Percentiles rank a stretch among this genome's conserved stretches.
Evolutionary conservation across 768 basidiomycete genomes (phyloP).

Genomic region (Rossbeevera mucosa): DNA sequence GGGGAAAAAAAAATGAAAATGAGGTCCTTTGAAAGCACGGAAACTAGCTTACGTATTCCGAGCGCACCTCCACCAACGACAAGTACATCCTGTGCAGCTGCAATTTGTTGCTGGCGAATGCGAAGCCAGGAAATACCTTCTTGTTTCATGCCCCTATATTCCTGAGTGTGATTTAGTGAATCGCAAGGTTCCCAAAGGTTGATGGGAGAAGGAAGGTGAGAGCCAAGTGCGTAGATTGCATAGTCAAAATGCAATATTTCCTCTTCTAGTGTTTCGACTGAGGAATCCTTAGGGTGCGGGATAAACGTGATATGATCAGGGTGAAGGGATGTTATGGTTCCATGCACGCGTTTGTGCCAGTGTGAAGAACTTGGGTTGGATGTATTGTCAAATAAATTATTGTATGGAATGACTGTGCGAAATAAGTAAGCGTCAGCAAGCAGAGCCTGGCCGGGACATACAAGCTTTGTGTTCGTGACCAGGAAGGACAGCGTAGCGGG

Average conservation of each 20-base stretch:
- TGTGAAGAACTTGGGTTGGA: conserved; percentile 3
- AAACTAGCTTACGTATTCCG: conserved; percentile 53
- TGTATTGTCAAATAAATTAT: conserved; percentile 39
- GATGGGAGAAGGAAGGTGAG: conserved; percentile 50
- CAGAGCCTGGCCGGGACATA: conserved; percentile 21
- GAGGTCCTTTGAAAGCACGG: not conserved
- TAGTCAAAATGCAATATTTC: conserved; percentile 48
- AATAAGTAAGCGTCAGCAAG: not conserved
- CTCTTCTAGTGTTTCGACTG: not conserved
- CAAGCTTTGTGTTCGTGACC: conserved; percentile 66
- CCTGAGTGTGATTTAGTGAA: not conserved
- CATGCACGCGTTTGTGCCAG: conserved; percentile 39
- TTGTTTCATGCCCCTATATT: conserved; percentile 41
- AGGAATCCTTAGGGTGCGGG: not conserved
- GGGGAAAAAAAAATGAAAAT: not conserved
- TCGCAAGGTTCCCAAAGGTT: conserved; percentile 44
- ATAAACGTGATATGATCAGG: conserved; percentile 35
- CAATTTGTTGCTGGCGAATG: conserved; percentile 45
- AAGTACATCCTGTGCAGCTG: conserved; percentile 47
- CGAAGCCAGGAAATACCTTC: conserved; percentile 50
- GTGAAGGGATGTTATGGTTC: conserved; percentile 39
- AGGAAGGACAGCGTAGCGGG: conserved; percentile 52
- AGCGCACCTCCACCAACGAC: conserved; percentile 72
- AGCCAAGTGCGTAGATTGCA: conserved; percentile 58
- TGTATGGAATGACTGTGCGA: conserved; percentile 49